Conservation (phyloP, 805 yeast species). For the Cyberlindnera xishuangbannaensis region DNA sequence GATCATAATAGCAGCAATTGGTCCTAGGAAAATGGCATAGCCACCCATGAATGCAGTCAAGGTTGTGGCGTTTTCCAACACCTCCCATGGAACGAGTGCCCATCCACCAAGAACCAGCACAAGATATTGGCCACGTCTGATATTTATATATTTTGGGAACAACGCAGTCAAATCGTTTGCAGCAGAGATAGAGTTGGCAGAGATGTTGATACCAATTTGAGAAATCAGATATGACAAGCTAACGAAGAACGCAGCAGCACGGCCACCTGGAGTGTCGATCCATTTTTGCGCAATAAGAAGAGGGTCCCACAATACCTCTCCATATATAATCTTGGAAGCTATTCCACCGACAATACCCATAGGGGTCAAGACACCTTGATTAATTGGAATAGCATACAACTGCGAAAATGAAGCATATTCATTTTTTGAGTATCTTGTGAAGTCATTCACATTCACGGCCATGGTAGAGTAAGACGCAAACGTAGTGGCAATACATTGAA, state of each 20-base stretch:
- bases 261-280: slow-evolving; percentile 37
- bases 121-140: slow-evolving; percentile 42
- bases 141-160: slow-evolving; percentile 56
- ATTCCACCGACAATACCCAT: slow-evolving; percentile 16
- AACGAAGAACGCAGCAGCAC: slow-evolving; percentile 75
- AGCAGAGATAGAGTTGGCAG: slow-evolving; percentile 62
- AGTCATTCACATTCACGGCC: slow-evolving; percentile 14
- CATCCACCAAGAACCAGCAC: slow-evolving; percentile 13
- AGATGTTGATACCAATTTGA: slow-evolving; percentile 69
- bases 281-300: slow-evolving; percentile 14
- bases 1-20: slow-evolving; percentile 14
- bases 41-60: slow-evolving; percentile 16
- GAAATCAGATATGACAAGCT: slow-evolving; percentile 64
- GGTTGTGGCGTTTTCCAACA: slow-evolving; percentile 13
- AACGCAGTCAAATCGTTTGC: slow-evolving; percentile 66
- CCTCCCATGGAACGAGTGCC: slow-evolving; percentile 16
- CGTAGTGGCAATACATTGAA: slow-evolving; percentile 7
- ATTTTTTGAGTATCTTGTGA: slow-evolving; percentile 11
- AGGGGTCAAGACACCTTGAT: slow-evolving; percentile 12
- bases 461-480: slow-evolving; percentile 11
- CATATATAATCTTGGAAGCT: slow-evolving; percentile 15
- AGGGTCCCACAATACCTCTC: slow-evolving; percentile 18
- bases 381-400: slow-evolving; percentile 13
- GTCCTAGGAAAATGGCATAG: slow-evolving; percentile 14
- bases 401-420: slow-evolving; percentile 11